Evolutionary conservation across 331 rosid species (phyloP), one percentile per base, ranked within the genome.

Genomic region (Spiraea crenata): DNA sequence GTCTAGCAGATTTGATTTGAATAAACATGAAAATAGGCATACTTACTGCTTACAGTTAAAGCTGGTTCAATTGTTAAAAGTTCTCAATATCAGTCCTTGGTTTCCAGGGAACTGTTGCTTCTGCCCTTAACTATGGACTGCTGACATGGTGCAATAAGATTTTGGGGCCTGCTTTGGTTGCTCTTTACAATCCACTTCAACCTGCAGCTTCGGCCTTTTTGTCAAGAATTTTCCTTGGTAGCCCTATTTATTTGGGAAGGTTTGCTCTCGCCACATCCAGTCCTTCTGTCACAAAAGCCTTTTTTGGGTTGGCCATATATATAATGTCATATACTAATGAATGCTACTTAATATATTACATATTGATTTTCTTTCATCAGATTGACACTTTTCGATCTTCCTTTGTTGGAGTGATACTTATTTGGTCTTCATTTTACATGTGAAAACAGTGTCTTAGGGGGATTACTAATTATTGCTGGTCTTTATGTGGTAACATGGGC

Each of bases 61-160:
- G 61, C 37, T 2, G 73, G 15, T 35, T 54, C 20, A 4, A 20
- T 69, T 69, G 39, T 52, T 39, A 38, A 25, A 52, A 68, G 19
- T 52, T 12, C 12, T 52, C 17, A 68, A 55, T n/a, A 55, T 41
- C 34, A 25, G 15, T 12, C 38, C 52, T 78, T 14, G 64, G 58
- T 71, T 59, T 82, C 73, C 82, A 93, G 98, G 98, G 98, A 75
- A 80, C 42, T 51, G 63, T 93, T 74, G 88, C 97, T 44, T 93
- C 98, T 77, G 98, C 98, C 46, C 89, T 93, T 38, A 89, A 86
- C 72, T 90, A 89, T 84, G 98, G 98, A 80, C 91, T 93, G 56
- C 73, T 84, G 72, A 85, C 96, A 47, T 93, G 98, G 98, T 74
- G 92, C 87, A 93, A 90, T 79, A 93, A 85, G 79, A 84, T 93